Conservation (phyloP, 2,329 filamentous ascomycete genomes). For the Metarhizium robertsii region DNA sequence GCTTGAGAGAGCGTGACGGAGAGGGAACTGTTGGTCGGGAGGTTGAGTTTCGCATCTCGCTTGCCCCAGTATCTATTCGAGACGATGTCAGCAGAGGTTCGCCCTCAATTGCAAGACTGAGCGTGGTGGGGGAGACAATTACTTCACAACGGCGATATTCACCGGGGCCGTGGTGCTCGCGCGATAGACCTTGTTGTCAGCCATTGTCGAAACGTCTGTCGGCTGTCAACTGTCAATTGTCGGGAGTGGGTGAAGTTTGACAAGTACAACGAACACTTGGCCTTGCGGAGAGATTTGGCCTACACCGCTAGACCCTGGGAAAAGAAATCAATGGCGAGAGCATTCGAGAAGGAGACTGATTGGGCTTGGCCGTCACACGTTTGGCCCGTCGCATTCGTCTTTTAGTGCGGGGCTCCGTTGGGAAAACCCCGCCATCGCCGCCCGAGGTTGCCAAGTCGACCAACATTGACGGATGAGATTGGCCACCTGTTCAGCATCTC, state of each 20-base stretch:
- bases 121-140: conserved; percentile 9
- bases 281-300: too few species aligned
- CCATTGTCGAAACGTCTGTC: conserved; percentile 23
- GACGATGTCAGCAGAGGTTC: background rate
- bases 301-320: too few species aligned
- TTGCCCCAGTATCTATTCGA: conserved; percentile 78
- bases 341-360: too few species aligned
- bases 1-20: conserved; percentile 92
- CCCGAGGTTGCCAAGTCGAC: too few species aligned
- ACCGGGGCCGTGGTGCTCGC: conserved; percentile 95
- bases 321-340: too few species aligned
- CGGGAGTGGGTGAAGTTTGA: background rate
- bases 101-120: background rate
- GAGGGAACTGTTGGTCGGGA: conserved; percentile 95
- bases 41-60: conserved; percentile 84
- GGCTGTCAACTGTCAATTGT: background rate
- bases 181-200: conserved; percentile 60
- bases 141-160: conserved; percentile 98
- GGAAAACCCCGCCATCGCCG: too few species aligned
- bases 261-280: too few species aligned
- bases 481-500: too few species aligned
- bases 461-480: too few species aligned
- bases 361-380: too few species aligned
- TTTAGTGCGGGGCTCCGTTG: too few species aligned
- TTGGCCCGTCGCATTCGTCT: too few species aligned